Base-by-base conservation (phyloP, 2,329 filamentous ascomycete species). In the Byssoonygena ceratinophila region DNA sequence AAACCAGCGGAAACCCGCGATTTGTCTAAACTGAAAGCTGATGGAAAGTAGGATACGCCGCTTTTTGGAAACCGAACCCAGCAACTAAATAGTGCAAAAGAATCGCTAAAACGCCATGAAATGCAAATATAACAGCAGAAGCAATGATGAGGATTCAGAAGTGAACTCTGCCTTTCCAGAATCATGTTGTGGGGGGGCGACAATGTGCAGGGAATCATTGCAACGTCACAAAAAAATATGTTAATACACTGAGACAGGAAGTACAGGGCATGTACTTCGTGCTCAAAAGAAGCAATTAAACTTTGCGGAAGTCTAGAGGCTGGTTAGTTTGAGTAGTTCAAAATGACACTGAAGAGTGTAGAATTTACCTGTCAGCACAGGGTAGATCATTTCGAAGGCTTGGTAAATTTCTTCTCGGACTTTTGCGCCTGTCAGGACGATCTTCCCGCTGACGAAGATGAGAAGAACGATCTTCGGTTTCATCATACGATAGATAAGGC, bases 401-500 rank as follows among this genome's bases (percentile, higher is more conserved):
- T 92, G 87, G 66, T 95, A 94, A 61, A 98, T 97, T 75, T 97
- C 92, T 72, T 98, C 92, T 62, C 92, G 85, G 59, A 97, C 90
- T 70, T 98, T 97, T 60, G 92, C 92, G 66, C 92, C 92, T 39
- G 92, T 97, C 67, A 97, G 79, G 64, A 97, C 92, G 57, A 97
- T 97, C 80, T 97, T 97, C 66, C 91, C 92, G 65, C 85, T 92
- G 64, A 97, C 91, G 75, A 97, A 97, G 71, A 98, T 96, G 66
- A 97, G 76, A 23, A 97, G 82, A 51, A 97, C 91, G 61, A 97
- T 95, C 82, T 97, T 97, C 18, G 92, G 92, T 78, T 97, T 97
- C 78, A 97, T 96, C 92, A 98, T 98, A 70, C 92, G 89, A 75
- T 98, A 98, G 74, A 98, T 98, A 49, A 98, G 83, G 81, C 92